A percentile compares a stretch with the other conserved stretches of the same genome.
These are phyloP conservation scores for Penstemon eatonii DNA, from an alignment of 257 asterid genomes.

Conservation along the genomic window DNA sequence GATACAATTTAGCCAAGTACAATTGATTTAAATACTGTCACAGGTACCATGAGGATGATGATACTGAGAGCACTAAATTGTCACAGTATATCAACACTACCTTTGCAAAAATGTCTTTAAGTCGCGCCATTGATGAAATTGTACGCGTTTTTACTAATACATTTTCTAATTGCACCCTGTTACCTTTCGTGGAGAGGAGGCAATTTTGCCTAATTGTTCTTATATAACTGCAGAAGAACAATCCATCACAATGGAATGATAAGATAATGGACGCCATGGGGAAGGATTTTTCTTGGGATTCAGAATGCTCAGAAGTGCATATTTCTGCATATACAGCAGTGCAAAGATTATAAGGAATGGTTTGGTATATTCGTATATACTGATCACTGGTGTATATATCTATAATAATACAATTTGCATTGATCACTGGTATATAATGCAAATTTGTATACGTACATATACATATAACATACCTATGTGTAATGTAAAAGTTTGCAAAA, in stretches of 20 bases:
- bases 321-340: conserved; percentile 53
- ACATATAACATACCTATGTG: neutral
- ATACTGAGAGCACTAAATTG: conserved; percentile 40
- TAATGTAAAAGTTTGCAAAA: too few relatives aligned
- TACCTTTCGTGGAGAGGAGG: neutral
- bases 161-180: neutral
- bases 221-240: conserved; percentile 44
- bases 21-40: conserved; percentile 17
- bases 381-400: neutral
- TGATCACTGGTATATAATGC: neutral
- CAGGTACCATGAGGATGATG: conserved; percentile 50
- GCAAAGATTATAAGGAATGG: conserved; percentile 33
- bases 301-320: conserved; percentile 63
- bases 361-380: too few relatives aligned
- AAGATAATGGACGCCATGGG: conserved; percentile 60
- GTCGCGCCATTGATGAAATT: conserved; percentile 68
- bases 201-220: conserved; percentile 7
- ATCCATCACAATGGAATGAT: conserved; percentile 54
- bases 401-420: neutral
- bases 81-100: conserved; percentile 44
- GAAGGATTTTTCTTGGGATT: conserved; percentile 73
- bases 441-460: neutral
- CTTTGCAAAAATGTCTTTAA: conserved; percentile 50
- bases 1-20: neutral
- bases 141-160: conserved; percentile 34